These are phyloP conservation scores for Jackrogersella multiformis DNA, from an alignment of 495 filamentous ascomycete species.

Conservation along the genomic window DNA sequence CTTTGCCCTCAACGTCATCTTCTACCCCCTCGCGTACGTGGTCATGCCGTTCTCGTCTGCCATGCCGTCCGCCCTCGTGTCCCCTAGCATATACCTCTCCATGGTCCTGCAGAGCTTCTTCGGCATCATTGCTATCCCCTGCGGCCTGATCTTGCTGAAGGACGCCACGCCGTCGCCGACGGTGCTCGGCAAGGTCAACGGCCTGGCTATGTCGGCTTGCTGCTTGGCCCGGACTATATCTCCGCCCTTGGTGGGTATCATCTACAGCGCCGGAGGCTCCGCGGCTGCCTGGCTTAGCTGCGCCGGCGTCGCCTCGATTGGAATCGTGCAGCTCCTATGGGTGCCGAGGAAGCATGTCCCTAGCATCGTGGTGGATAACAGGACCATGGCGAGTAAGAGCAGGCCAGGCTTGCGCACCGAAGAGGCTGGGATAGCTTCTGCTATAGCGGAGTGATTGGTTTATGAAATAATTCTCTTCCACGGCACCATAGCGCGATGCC, in stretches of 20 bases:
- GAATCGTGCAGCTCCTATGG: conserved; percentile 69
- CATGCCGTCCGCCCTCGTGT: conserved; percentile 60
- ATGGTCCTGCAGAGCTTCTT: conserved; percentile 72
- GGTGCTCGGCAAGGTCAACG: conserved; percentile 74
- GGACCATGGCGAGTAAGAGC: conserved; percentile 7
- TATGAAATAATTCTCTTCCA: no score
- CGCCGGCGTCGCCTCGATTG: conserved; percentile 66
- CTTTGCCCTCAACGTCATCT: conserved; percentile 68
- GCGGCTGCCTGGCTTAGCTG: conserved; percentile 77
- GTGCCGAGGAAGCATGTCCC: conserved; percentile 52
- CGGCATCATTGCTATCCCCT: conserved; percentile 73
- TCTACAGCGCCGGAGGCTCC: conserved; percentile 69
- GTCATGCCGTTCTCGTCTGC: conserved; percentile 72
- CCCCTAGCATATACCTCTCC: conserved; percentile 69
- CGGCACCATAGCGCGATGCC: no score
- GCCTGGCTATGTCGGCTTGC: conserved; percentile 72
- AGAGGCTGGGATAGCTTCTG: neutral
- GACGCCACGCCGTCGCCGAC: conserved; percentile 71
- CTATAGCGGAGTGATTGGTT: conserved; percentile 6
- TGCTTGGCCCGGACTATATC: conserved; percentile 73
- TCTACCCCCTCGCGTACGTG: conserved; percentile 74
- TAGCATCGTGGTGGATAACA: conserved; percentile 16
- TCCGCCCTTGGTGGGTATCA: conserved; percentile 70
- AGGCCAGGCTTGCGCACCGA: neutral
- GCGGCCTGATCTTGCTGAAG: conserved; percentile 76